Percentiles rank a stretch among this genome's conserved stretches.
Conservation (phyloP, 1,284 basidiomycete species). For the Coriolopsis trogii region DNA sequence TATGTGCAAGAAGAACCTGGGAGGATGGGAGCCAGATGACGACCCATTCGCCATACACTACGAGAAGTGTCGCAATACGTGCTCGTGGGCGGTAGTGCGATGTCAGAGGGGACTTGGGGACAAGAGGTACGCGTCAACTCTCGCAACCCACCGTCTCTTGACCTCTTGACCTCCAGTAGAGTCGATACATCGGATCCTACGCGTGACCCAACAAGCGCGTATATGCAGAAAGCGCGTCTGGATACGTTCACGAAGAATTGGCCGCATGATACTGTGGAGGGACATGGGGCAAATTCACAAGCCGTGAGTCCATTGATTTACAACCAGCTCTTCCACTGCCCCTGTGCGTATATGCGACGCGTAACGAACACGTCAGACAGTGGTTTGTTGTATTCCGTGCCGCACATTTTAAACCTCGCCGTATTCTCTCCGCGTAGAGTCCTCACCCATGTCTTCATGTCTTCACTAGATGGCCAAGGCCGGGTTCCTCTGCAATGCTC, state of each 20-base stretch:
- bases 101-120: constrained; percentile 65
- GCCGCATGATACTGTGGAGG: constrained; percentile 68
- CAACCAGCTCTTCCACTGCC: no score
- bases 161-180: constrained; percentile 7
- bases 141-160: neutral
- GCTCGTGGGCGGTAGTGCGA: constrained; percentile 77
- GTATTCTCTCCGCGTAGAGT: neutral
- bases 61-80: constrained; percentile 59
- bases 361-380: no score
- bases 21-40: constrained; percentile 79
- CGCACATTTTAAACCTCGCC: no score
- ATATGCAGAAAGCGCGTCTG: constrained; percentile 69
- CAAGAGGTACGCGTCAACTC: constrained; percentile 49
- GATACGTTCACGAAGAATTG: constrained; percentile 71
- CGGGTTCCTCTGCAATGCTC: constrained; percentile 79
- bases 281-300: constrained; percentile 70
- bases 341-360: no score
- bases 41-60: constrained; percentile 83
- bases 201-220: constrained; percentile 65
- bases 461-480: constrained; percentile 74
- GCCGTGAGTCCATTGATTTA: constrained; percentile 49
- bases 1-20: constrained; percentile 73
- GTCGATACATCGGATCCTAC: constrained; percentile 51
- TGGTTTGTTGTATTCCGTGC: no score
- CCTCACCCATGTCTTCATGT: neutral